phyloP scores from a whole-genome alignment of 23 red algal genomes.

The Porphyridium purpureum region DNA sequence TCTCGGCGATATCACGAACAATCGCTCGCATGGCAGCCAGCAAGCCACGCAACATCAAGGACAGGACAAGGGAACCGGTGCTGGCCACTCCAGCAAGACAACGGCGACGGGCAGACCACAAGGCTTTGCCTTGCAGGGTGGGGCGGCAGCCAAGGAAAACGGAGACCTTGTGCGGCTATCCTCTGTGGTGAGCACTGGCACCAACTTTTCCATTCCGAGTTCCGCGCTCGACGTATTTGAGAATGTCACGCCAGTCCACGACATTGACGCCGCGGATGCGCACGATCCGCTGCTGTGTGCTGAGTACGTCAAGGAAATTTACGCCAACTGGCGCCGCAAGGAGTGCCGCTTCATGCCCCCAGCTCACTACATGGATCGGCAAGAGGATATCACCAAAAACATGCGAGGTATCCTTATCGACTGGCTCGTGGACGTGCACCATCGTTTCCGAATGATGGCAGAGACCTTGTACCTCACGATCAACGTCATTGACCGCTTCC shows the following conservation, averaged over 20 bases:
- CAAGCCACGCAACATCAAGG: constrained; percentile 8
- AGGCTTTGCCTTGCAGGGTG: not conserved
- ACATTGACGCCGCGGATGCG: constrained; percentile 29
- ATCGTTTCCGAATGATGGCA: constrained; percentile 59
- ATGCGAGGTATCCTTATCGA: constrained; percentile 96
- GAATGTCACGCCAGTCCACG: constrained; percentile 10
- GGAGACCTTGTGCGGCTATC: not conserved
- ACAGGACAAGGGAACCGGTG: not conserved
- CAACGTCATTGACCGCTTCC: constrained; percentile 94
- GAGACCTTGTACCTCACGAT: constrained; percentile 84
- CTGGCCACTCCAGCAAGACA: not conserved
- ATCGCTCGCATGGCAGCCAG: not conserved
- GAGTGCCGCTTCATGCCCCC: constrained; percentile 67
- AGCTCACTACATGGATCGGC: constrained; percentile 62
- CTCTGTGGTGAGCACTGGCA: not conserved
- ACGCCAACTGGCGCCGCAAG: constrained; percentile 12
- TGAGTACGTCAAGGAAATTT: constrained; percentile 46
- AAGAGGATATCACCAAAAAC: constrained; percentile 66
- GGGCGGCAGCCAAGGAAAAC: not conserved
- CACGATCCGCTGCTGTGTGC: constrained; percentile 29
- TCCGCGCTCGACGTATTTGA: not conserved
- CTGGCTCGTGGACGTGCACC: constrained; percentile 93
- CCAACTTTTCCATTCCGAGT: not conserved
- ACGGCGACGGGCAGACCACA: not conserved
- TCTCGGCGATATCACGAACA: constrained; percentile 78